Conservation (phyloP, 176 grass and related monocot genomes). For the Oryza brachyantha region DNA sequence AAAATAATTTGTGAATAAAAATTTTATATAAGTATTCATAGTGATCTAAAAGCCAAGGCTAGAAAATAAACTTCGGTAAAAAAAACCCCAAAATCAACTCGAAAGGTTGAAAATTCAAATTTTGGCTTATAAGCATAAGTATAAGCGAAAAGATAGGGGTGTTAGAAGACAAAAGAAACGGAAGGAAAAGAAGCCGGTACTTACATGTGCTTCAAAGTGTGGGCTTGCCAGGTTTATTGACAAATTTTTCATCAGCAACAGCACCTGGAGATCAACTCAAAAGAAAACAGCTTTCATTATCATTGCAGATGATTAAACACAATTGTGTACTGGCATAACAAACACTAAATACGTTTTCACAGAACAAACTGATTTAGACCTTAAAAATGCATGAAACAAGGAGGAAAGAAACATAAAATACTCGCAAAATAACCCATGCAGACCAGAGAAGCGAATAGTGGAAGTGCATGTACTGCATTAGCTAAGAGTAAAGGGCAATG, state of each 20-base stretch:
- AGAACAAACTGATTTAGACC: conserved; percentile 31
- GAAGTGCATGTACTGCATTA: background rate
- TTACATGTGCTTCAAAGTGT: conserved; percentile 83
- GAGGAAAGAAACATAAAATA: background rate
- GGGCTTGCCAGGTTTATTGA: conserved; percentile 73
- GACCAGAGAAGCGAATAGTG: background rate
- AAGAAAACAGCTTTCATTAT: background rate
- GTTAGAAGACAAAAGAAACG: background rate
- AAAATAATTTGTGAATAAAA: no score
- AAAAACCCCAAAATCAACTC: no score
- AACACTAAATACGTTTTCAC: conserved; percentile 31
- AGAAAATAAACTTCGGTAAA: no score
- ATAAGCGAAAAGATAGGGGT: no score
- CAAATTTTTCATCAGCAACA: conserved; percentile 83
- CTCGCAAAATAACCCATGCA: background rate
- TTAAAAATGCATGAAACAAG: conserved; percentile 8
- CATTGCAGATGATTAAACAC: background rate
- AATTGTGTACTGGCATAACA: background rate
- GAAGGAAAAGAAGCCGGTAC: conserved; percentile 1
- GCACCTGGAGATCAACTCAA: conserved; percentile 51
- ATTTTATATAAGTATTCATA: no score
- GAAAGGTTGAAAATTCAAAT: no score
- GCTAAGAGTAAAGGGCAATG: background rate
- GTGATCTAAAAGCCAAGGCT: no score
- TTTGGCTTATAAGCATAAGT: no score